phyloP scores from a whole-genome alignment of 2,329 filamentous ascomycete genomes.

The Aspergillus uvarum region DNA sequence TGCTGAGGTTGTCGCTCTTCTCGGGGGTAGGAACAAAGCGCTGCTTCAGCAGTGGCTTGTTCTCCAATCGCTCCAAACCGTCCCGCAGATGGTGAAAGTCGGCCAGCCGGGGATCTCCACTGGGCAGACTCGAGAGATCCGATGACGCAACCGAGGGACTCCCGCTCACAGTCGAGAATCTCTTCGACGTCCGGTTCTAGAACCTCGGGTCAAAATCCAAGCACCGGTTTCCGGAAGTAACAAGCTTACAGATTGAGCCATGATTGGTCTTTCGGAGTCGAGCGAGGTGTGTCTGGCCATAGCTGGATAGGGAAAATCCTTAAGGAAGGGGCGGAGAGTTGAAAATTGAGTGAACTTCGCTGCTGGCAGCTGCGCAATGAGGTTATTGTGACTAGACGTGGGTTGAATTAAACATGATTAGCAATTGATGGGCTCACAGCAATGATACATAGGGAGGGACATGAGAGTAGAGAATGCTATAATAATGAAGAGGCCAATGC shows the following conservation, averaged over 20 bases:
- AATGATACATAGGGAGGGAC: not conserved
- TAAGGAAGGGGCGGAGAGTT: not conserved
- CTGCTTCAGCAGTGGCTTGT: slow-evolving; percentile 79
- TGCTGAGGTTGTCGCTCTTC: slow-evolving; percentile 78
- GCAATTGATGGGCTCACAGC: not conserved
- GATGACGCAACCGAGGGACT: slow-evolving; percentile 48
- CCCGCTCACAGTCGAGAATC: slow-evolving; percentile 54
- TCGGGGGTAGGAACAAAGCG: slow-evolving; percentile 75
- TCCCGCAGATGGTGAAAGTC: slow-evolving; percentile 75
- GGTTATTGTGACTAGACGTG: not conserved
- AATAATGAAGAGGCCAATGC: not conserved
- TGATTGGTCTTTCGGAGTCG: slow-evolving; percentile 57
- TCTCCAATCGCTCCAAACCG: slow-evolving; percentile 82
- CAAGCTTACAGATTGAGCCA: slow-evolving; percentile 52
- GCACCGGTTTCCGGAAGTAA: not conserved
- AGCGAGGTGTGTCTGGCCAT: slow-evolving; percentile 48
- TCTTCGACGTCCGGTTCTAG: slow-evolving; percentile 52
- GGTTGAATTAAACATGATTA: not conserved
- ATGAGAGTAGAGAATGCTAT: not conserved
- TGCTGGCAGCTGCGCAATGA: not conserved
- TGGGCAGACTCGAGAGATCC: slow-evolving; percentile 41
- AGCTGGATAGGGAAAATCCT: not conserved
- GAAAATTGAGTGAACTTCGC: not conserved
- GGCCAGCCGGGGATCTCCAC: slow-evolving; percentile 54
- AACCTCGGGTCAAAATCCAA: slow-evolving; percentile 7